Conservation (phyloP, 805 yeast species). For the Barnettozyma californica region DNA sequence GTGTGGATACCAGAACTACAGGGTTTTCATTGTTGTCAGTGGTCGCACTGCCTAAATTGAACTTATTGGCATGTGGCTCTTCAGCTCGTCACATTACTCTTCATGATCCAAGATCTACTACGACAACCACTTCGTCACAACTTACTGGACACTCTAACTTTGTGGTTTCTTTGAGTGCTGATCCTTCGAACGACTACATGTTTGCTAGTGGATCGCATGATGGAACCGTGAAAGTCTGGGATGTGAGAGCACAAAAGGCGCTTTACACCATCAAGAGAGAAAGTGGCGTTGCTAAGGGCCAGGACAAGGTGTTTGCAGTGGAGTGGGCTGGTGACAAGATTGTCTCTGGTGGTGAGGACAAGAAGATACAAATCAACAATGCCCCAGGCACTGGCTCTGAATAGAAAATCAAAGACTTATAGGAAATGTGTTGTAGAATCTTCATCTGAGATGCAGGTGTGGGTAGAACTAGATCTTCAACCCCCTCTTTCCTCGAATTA, state of each 20-base stretch:
- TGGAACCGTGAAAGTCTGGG: slow-evolving; percentile 95
- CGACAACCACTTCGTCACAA: slow-evolving; percentile 63
- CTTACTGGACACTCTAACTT: slow-evolving; percentile 88
- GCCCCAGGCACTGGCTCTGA: slow-evolving; percentile 24
- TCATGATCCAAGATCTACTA: slow-evolving; percentile 80
- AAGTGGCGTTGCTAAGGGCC: slow-evolving; percentile 38
- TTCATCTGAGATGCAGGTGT: too few species aligned
- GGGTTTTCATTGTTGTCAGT: slow-evolving; percentile 79
- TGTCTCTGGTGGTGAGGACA: slow-evolving; percentile 91
- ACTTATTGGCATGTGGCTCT: slow-evolving; percentile 87
- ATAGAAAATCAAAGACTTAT: not conserved
- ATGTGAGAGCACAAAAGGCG: slow-evolving; percentile 77
- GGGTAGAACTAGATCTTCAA: too few species aligned
- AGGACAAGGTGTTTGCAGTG: slow-evolving; percentile 75
- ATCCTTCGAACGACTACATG: slow-evolving; percentile 77
- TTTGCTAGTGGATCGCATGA: slow-evolving; percentile 93
- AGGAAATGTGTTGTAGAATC: not conserved
- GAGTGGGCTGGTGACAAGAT: slow-evolving; percentile 83
- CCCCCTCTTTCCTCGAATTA: too few species aligned
- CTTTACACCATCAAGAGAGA: slow-evolving; percentile 81
- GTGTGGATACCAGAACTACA: slow-evolving; percentile 84
- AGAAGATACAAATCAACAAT: slow-evolving; percentile 79
- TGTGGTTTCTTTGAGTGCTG: slow-evolving; percentile 70
- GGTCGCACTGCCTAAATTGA: slow-evolving; percentile 57
- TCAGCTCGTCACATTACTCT: slow-evolving; percentile 95